These are phyloP conservation scores for Tephrocybe sp. DNA, from an alignment of 768 basidiomycete species.

Conservation along the genomic window DNA sequence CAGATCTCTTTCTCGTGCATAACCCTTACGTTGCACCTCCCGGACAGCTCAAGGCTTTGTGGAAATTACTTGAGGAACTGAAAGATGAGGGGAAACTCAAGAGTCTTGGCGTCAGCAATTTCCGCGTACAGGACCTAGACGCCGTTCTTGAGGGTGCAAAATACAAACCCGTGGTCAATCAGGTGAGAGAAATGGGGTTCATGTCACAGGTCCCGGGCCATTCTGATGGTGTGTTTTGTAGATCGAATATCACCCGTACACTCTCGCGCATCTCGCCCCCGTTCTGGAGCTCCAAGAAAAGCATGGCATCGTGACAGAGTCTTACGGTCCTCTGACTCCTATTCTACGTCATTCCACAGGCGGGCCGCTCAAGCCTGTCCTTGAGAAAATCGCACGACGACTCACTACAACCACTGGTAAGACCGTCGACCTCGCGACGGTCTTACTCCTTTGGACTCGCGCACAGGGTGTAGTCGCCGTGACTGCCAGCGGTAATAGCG, in stretches of 20 bases:
- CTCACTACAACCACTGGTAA: slow-evolving; percentile 4
- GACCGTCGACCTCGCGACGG: slow-evolving; percentile 2
- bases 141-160: slow-evolving; percentile 41
- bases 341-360: slow-evolving; percentile 35
- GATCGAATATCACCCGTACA: slow-evolving; percentile 39
- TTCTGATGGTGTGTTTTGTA: slow-evolving; percentile 4
- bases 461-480: slow-evolving; percentile 32
- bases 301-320: slow-evolving; percentile 37
- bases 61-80: slow-evolving; percentile 53
- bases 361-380: slow-evolving; percentile 37
- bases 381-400: slow-evolving; percentile 26
- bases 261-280: slow-evolving; percentile 31
- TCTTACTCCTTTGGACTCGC: slow-evolving; percentile 33
- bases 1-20: slow-evolving; percentile 60
- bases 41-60: slow-evolving; percentile 32
- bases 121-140: slow-evolving; percentile 44
- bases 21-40: slow-evolving; percentile 28
- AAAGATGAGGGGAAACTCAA: slow-evolving; percentile 39
- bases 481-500: slow-evolving; percentile 30
- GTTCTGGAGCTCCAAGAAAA: slow-evolving; percentile 33
- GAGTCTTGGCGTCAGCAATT: slow-evolving; percentile 56
- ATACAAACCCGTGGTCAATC: slow-evolving; percentile 54
- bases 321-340: slow-evolving; percentile 38
- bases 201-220: not conserved
- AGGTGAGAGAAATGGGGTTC: slow-evolving; percentile 29